Evolutionary conservation across 1,284 basidiomycete species (phyloP), one percentile per base, ranked within the genome.

Genomic region (Trichosporon inkin): DNA sequence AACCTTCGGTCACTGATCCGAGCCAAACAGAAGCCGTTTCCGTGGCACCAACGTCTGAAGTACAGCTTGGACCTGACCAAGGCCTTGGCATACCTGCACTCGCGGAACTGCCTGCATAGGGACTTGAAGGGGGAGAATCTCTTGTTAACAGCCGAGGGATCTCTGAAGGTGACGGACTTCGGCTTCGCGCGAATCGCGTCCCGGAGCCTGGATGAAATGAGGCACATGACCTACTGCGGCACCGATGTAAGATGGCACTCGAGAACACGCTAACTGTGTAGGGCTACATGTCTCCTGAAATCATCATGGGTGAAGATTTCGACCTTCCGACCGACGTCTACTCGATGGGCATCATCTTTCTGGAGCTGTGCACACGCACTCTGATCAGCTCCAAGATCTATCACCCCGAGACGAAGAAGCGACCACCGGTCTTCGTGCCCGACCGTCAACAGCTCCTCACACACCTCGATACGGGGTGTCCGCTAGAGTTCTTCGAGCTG

Each of bases 111-210:
- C 68, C 79, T 85, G 58, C 84, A 85, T 63, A 79, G 83, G 16
- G 95, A 99, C 77, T 83, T 98, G 66, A 99, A 99, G 77, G 92
- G 93, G 40, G 94, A 97, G 79, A 99, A 99, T 71, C 82, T 97
- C n/a, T 85, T 97, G 36, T 87, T 97, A 38, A 97, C 93, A 0
- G 81, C 87, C 38, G 97, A 98, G 71, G 89, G 92, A 28, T 86
- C 95, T 51, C 83, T 98, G 74, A 99, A 98, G 81, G 87, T 97
- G 68, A 95, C 92, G 37, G 95, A 98, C 74, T 98, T 98, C 78
- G 93, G 93, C 8, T 95, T 93, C 70, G 76, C 76, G 6, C 62
- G 77, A 39, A 96, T 98, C 69, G 92, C 92, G 0, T 91, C 91
- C 0, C 84, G 91, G 34, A 94, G 90, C 70, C 89, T 86, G 57